These are phyloP conservation scores for Arbutus unedo DNA, from an alignment of 148 eudicot species.

Conservation along the genomic window DNA sequence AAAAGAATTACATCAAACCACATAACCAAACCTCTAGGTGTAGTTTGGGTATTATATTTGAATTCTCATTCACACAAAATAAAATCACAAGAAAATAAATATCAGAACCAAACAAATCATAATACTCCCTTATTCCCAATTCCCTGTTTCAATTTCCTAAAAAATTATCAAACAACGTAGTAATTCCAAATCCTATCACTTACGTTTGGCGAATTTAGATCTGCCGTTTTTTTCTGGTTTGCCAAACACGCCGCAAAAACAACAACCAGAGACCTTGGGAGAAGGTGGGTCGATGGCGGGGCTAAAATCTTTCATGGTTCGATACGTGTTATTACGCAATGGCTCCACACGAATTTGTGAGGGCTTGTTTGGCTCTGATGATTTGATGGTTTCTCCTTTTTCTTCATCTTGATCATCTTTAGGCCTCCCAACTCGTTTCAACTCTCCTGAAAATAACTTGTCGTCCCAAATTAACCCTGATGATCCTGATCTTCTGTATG, in stretches of 20 bases:
- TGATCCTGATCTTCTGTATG: slow-evolving; percentile 77
- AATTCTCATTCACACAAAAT: neutral
- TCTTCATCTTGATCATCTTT: neutral
- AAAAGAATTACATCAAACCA: neutral
- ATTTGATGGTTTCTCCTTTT: neutral
- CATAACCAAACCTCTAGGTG: neutral
- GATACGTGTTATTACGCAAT: slow-evolving; percentile 25
- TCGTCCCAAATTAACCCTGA: slow-evolving; percentile 88
- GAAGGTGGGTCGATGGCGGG: slow-evolving; percentile 74
- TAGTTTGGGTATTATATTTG: too few species aligned
- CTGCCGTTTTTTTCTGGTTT: slow-evolving; percentile 20
- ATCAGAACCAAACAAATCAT: too few species aligned
- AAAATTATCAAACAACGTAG: too few species aligned
- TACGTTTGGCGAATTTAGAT: slow-evolving; percentile 12
- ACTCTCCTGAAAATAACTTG: slow-evolving; percentile 45
- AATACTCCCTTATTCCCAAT: too few species aligned
- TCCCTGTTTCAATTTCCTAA: too few species aligned
- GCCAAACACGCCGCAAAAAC: slow-evolving; percentile 50
- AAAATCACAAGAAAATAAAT: neutral
- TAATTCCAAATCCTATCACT: slow-evolving; percentile 10
- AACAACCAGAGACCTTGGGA: slow-evolving; percentile 68
- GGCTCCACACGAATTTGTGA: slow-evolving; percentile 21
- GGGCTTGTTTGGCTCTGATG: slow-evolving; percentile 7
- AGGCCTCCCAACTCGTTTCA: slow-evolving; percentile 18
- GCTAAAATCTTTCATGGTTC: slow-evolving; percentile 33